Conservation (phyloP, 2,329 filamentous ascomycete genomes). For the Curvularia lunata region DNA sequence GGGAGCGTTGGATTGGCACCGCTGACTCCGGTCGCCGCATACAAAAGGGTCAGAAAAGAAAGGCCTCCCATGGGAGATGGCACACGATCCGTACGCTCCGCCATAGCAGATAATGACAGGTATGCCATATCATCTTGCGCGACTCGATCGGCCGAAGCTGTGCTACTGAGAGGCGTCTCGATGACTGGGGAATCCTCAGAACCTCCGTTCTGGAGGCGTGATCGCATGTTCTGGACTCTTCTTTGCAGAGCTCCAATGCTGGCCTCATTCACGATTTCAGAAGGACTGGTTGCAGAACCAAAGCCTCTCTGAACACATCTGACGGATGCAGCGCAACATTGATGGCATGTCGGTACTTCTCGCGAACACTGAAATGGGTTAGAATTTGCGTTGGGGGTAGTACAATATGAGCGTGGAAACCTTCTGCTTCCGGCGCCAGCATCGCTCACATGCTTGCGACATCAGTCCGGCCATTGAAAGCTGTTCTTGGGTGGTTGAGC, state of each 20-base stretch:
- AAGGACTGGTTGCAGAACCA: background rate
- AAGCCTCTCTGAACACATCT: background rate
- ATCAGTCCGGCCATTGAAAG: background rate
- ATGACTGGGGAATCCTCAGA: background rate
- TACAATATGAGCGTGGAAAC: too few species aligned
- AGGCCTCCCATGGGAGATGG: slow-evolving; percentile 2
- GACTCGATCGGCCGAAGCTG: background rate
- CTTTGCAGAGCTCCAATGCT: background rate
- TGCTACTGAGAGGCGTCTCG: background rate
- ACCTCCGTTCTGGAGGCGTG: background rate
- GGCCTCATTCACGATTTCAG: background rate
- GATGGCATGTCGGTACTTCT: background rate
- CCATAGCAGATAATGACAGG: slow-evolving; percentile 20
- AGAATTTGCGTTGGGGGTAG: too few species aligned
- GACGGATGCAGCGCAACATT: background rate
- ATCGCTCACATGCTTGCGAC: slow-evolving; percentile 23
- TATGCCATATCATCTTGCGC: background rate
- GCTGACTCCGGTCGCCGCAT: background rate
- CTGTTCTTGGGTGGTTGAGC: background rate
- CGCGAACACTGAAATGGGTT: slow-evolving; percentile 13
- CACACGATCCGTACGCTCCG: slow-evolving; percentile 17
- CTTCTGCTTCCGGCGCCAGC: slow-evolving; percentile 28
- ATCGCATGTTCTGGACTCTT: background rate
- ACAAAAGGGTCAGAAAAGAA: background rate
- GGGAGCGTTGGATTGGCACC: background rate